Base-by-base conservation (phyloP, 306 rosid species). In the Mimosa bimucronata region DNA sequence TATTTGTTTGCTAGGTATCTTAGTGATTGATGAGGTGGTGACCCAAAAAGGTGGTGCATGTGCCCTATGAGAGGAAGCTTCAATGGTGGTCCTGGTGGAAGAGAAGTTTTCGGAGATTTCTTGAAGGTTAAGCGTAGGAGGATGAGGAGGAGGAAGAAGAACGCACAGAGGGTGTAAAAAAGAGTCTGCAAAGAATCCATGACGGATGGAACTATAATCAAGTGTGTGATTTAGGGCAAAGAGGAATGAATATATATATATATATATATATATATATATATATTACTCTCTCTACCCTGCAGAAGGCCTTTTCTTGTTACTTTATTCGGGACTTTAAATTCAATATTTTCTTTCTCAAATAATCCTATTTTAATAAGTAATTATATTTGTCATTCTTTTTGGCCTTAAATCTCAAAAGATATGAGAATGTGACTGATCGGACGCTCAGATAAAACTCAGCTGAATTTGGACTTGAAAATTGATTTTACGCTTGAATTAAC, bases 51-150 rank as follows among this genome's bases (percentile, higher is more conserved):
- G 5, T 78, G 66, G 76, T 66, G 83, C 48, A 78, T 9, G 71
- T 78, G 79, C 69, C 83, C 86, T 3, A 73, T 42, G 6, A 73
- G 45, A 25, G 80, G 83, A 21, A 78, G 79, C 34, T 83, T 72
- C 46, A 65, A 41, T 73, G 80, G 16, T 57, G 80, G 83, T 15
- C 80, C 79, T 25, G 80, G 80, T 9, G 83, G 86, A 10, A 78
- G 61, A 11, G 7, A 58, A 5, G 60, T 66, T 18, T 41, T 40
- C 44, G 75, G 31, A 25, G 70, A 23, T 16, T 9, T 60, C 28
- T 37, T 40, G 40, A 34, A 29, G 21, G 15, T 12, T 65, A 61
- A 31, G 14, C 1, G 25, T 2, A 66, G 26, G 26, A 18, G 1
- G 73, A 38, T 18, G 29, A 45, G 1, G 73, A 38, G 40, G 29